phyloP scores from a whole-genome alignment of 257 asterid species.

The Capsicum rhomboideum region DNA sequence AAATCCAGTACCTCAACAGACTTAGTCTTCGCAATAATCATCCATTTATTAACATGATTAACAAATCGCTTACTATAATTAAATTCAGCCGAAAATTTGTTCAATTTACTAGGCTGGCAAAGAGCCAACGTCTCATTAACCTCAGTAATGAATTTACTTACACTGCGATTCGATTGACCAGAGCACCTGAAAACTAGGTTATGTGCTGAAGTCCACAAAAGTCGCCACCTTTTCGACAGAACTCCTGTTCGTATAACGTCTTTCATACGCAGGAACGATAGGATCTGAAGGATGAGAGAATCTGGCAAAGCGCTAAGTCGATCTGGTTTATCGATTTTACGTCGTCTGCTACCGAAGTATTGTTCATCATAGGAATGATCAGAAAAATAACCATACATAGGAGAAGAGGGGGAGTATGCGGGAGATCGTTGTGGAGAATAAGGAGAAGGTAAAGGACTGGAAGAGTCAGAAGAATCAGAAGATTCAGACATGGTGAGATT shows the following conservation, averaged over 20 bases:
- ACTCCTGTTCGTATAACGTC: neutral
- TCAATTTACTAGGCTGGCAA: neutral
- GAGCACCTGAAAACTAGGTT: neutral
- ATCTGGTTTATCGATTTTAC: neutral
- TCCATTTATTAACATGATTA: neutral
- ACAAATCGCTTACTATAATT: neutral
- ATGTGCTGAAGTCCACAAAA: neutral
- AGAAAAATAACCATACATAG: neutral
- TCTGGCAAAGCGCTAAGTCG: conserved; percentile 2
- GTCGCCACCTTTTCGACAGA: neutral
- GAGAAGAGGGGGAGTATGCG: neutral
- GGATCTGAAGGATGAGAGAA: conserved; percentile 1
- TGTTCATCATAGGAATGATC: neutral
- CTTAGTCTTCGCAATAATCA: neutral
- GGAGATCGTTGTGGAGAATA: neutral
- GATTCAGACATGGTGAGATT: neutral
- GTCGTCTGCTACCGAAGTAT: too few relatives aligned
- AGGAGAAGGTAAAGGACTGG: too few relatives aligned
- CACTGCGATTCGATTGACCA: neutral
- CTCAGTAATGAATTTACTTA: neutral
- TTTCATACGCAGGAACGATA: neutral
- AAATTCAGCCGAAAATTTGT: neutral
- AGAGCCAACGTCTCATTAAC: neutral
- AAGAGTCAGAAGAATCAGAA: too few relatives aligned
- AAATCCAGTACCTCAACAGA: neutral